phyloP scores from a whole-genome alignment of 257 asterid genomes.

The Paulownia fortunei region DNA sequence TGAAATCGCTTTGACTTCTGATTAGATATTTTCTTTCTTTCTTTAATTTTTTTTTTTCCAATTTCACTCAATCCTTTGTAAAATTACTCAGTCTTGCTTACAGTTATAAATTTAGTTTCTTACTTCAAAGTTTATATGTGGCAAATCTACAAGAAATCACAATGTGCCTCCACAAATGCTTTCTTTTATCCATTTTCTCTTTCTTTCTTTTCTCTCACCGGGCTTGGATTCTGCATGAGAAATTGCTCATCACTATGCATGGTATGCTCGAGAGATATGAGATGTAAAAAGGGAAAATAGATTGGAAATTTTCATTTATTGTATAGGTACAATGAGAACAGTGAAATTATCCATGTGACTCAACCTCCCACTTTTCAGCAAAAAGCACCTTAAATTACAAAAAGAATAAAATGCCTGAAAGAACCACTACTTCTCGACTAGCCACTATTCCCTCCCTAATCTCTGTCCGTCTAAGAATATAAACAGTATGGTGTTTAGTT shows the following conservation, averaged over 20 bases:
- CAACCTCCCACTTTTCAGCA: background rate
- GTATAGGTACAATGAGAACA: conserved; percentile 23
- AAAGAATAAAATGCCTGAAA: conserved; percentile 28
- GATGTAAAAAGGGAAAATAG: background rate
- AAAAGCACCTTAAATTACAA: conserved; percentile 38
- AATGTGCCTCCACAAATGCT: too few relatives aligned
- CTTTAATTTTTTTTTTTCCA: too few relatives aligned
- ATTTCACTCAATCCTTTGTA: too few relatives aligned
- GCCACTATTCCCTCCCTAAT: conserved; percentile 33
- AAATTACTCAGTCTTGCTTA: background rate
- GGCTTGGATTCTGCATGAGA: background rate
- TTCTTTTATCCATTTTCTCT: background rate
- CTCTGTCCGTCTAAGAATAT: conserved; percentile 34
- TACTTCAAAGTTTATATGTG: too few relatives aligned
- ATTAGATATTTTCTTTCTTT: background rate
- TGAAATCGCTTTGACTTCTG: background rate
- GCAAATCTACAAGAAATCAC: too few relatives aligned
- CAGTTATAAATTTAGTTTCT: background rate
- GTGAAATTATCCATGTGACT: background rate
- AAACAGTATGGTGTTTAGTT: conserved; percentile 34
- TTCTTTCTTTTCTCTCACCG: background rate
- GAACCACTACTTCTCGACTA: conserved; percentile 16
- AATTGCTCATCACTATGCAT: background rate
- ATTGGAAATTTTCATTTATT: conserved; percentile 18
- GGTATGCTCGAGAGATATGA: background rate